A percentile compares a stretch with the other conserved stretches of the same genome.
Conservation (phyloP, 1,139 yeast genomes). For the Yamadazyma oceani region DNA sequence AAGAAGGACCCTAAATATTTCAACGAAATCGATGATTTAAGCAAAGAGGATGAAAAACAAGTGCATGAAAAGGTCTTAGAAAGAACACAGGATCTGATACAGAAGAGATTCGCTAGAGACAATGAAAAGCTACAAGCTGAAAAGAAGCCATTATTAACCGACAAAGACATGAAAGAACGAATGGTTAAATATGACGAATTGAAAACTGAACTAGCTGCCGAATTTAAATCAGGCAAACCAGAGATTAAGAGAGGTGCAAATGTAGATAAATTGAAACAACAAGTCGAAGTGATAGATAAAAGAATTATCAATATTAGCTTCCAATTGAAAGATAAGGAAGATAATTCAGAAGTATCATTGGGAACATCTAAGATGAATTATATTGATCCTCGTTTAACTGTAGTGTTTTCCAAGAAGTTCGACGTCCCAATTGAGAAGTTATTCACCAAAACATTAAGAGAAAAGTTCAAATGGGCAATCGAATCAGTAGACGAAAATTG, state of each 20-base stretch:
- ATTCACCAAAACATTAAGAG: constrained; percentile 86
- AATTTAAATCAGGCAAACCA: constrained; percentile 61
- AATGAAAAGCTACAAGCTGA: constrained; percentile 69
- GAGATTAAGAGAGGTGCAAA: constrained; percentile 54
- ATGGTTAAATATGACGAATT: constrained; percentile 58
- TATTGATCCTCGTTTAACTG: constrained; percentile 92
- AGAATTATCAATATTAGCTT: constrained; percentile 68
- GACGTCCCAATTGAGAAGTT: constrained; percentile 90
- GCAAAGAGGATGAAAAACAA: constrained; percentile 59
- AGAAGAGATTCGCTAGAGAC: constrained; percentile 70
- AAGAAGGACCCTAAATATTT: constrained; percentile 61
- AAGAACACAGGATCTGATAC: constrained; percentile 62
- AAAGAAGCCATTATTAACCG: constrained; percentile 51
- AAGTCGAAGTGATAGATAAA: constrained; percentile 69
- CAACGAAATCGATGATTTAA: constrained; percentile 67
- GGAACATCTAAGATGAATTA: constrained; percentile 94
- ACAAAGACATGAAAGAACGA: constrained; percentile 56
- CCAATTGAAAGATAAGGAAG: constrained; percentile 88
- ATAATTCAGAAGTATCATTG: constrained; percentile 88
- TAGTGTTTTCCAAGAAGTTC: constrained; percentile 82
- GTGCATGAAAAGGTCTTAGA: constrained; percentile 58
- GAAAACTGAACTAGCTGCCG: constrained; percentile 54
- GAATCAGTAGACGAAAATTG: constrained; percentile 87
- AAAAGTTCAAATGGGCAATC: constrained; percentile 94
- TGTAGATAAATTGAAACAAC: constrained; percentile 72